Conservation (phyloP, 176 grass and related monocot genomes). For the Panicum miliaceum region DNA sequence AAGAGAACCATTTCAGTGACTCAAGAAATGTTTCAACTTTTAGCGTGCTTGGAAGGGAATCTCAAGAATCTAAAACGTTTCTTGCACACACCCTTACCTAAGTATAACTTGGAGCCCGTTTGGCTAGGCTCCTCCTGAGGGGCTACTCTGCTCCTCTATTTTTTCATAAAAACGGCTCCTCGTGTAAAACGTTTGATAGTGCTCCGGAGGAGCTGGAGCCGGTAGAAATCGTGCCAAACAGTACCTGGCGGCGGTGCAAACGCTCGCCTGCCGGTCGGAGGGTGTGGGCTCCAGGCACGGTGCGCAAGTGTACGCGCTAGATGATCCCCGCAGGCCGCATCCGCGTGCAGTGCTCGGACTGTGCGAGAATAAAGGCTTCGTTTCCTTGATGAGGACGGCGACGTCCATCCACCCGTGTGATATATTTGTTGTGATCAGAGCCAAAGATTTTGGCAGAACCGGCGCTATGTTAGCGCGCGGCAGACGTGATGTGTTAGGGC, state of each 20-base stretch:
- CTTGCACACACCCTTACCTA: no score
- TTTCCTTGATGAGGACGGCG: conserved; percentile 43
- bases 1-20: no score
- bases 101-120: no score
- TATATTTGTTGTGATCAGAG: conserved; percentile 19
- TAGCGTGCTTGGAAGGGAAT: no score
- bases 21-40: no score
- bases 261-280: neutral
- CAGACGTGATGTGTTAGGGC: conserved; percentile 46
- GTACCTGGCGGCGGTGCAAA: neutral
- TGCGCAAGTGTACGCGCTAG: conserved; percentile 10
- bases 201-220: no score
- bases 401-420: conserved; percentile 51
- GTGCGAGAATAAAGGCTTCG: conserved; percentile 46
- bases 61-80: no score
- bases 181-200: no score
- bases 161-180: no score
- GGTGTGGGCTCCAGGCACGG: conserved; percentile 33
- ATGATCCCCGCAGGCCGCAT: conserved; percentile 37
- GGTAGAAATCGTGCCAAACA: no score
- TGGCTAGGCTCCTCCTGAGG: no score
- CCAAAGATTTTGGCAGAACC: conserved; percentile 43
- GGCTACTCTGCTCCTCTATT: no score
- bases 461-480: conserved; percentile 32
- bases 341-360: conserved; percentile 28